Percentiles rank a stretch among this genome's conserved stretches.
Conservation (phyloP, 1,139 yeast genomes). For the Magnusiomyces paraingens region DNA sequence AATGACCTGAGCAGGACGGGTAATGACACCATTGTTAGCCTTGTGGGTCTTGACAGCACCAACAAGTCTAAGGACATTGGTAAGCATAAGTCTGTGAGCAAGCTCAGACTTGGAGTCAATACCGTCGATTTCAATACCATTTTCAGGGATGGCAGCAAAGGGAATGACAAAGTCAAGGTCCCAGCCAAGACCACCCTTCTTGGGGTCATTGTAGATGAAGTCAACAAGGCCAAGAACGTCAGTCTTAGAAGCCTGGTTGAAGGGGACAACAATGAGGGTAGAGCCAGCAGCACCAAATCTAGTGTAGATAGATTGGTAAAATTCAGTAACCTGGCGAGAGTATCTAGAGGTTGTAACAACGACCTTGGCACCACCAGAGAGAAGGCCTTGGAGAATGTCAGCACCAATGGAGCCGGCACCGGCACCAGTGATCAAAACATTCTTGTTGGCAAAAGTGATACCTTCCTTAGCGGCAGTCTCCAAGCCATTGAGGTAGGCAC, state of each 20-base stretch:
- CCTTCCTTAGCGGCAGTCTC: conserved; percentile 92
- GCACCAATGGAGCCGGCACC: conserved; percentile 99
- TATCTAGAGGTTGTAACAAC: conserved; percentile 93
- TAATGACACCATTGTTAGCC: conserved; percentile 54
- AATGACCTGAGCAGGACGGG: conserved; percentile 97
- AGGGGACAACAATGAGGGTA: conserved; percentile 90
- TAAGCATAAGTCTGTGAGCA: conserved; percentile 97
- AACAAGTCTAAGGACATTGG: conserved; percentile 84
- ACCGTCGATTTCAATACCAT: conserved; percentile 89
- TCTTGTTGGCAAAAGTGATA: conserved; percentile 79
- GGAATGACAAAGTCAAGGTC: conserved; percentile 91
- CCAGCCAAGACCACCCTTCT: conserved; percentile 60
- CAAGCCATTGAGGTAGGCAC: conserved; percentile 78
- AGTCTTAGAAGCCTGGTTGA: conserved; percentile 94
- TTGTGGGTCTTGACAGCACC: conserved; percentile 87
- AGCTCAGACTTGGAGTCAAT: conserved; percentile 94
- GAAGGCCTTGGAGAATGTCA: conserved; percentile 87
- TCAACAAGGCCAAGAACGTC: conserved; percentile 83
- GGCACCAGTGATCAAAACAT: conserved; percentile 93
- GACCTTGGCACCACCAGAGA: conserved; percentile 97
- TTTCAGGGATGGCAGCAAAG: conserved; percentile 92
- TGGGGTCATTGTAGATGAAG: conserved; percentile 70
- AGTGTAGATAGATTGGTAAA: conserved; percentile 88
- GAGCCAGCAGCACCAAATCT: conserved; percentile 90
- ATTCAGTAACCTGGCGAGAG: conserved; percentile 91